Base-by-base conservation (phyloP, 495 filamentous ascomycete genomes). In the Neohortaea acidophila region DNA sequence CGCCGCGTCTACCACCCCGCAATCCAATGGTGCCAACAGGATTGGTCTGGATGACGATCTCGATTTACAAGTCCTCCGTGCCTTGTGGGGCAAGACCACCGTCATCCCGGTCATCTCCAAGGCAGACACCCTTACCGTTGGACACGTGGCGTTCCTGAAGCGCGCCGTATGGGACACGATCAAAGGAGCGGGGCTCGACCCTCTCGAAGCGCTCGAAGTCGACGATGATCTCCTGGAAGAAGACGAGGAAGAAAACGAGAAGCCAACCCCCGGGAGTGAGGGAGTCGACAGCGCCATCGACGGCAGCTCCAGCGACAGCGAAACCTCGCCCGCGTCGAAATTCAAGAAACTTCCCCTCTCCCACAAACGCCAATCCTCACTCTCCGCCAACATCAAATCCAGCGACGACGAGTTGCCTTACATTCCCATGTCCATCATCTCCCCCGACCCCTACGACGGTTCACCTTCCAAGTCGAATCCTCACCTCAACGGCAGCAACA, bases 101-200 rank as follows among this genome's bases (percentile, higher is more conserved):
- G 83, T 96, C 36, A 82, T 97, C 22, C 89, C 89, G 0, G 81
- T 97, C 26, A 86, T 97, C 58, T 81, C 84, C 53, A 97, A 97
- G 62, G 91, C 89, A 24, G 89, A 97, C 56, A 96, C 84, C 11
- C 81, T 96, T 48, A 96, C 89, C 29, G 73, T 77, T 2, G 75
- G 80, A 19, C 89, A 97, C 59, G 94, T 97, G 89, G 62, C 66
- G n/a, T 73, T 81, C 53, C 73, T 97, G 31, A 94, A 89, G 64
- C 81, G 77, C 57, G 77, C 81, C 1, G 89, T 97, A 12, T 91
- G 81, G 73, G 73, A 77, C 31, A 87, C 80, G 44, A 65, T 97
- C 26, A 84, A 86, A 58, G 70, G 74, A 47, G 77, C 84, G 17
- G 84, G 81, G 36, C 72, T 96, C 32, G 85, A 97, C 52, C 85